Evolutionary conservation across 257 asterid species (phyloP).

Genomic region (Anisodus tanguticus): DNA sequence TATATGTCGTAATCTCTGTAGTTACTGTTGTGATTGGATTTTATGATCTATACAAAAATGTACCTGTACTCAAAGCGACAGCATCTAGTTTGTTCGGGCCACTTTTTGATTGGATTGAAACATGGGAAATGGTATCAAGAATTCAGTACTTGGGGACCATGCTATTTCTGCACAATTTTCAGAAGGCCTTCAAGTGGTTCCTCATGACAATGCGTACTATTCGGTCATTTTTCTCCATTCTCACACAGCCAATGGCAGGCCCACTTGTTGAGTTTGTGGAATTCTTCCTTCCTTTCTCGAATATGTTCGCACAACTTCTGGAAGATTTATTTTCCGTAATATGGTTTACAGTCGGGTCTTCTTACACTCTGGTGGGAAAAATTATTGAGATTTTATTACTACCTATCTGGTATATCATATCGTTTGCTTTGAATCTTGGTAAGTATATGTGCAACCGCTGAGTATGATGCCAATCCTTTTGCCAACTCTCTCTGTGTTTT

Average conservation of each 20-base stretch:
- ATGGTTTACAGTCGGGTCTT: constrained; percentile 71
- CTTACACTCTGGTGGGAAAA: constrained; percentile 57
- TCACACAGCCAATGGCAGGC: constrained; percentile 67
- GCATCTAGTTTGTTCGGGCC: constrained; percentile 95
- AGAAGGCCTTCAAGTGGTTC: constrained; percentile 89
- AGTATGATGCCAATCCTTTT: neutral
- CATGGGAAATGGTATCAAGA: constrained; percentile 94
- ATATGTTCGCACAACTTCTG: constrained; percentile 48
- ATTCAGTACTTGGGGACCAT: constrained; percentile 91
- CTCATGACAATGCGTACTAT: constrained; percentile 62
- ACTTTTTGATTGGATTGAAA: constrained; percentile 92
- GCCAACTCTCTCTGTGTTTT: neutral
- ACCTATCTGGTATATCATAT: constrained; percentile 68
- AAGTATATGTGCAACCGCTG: constrained; percentile 35
- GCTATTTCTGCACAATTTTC: constrained; percentile 93
- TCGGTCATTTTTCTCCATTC: constrained; percentile 59
- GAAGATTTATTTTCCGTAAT: constrained; percentile 65
- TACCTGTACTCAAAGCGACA: constrained; percentile 89
- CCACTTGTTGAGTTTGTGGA: constrained; percentile 71
- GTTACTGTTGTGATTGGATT: constrained; percentile 96
- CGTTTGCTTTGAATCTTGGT: constrained; percentile 65
- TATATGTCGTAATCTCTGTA: constrained; percentile 73
- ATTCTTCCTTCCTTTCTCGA: constrained; percentile 73
- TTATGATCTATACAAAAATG: constrained; percentile 89
- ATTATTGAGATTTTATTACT: constrained; percentile 65